A percentile compares a stretch with the other conserved stretches of the same genome.
These are phyloP conservation scores for Magnusiomyces tetraspermus DNA, from an alignment of 1,139 yeast species.

Conservation along the genomic window DNA sequence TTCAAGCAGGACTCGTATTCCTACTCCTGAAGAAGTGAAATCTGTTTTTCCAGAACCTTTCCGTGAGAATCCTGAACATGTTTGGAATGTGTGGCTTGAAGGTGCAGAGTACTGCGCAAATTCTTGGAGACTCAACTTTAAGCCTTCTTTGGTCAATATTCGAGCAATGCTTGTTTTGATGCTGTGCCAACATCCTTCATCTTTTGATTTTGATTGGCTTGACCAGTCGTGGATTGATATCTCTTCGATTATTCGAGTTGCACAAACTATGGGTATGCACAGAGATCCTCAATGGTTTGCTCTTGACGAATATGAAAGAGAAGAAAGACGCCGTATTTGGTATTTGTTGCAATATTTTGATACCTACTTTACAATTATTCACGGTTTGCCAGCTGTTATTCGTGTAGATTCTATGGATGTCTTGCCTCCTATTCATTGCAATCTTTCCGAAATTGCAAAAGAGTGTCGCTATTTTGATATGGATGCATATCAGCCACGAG, in stretches of 20 bases:
- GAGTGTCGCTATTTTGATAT: not conserved
- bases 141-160: slow-evolving; percentile 28
- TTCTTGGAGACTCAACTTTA: slow-evolving; percentile 27
- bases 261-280: slow-evolving; percentile 31
- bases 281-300: slow-evolving; percentile 32
- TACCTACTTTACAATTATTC: slow-evolving; percentile 24
- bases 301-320: slow-evolving; percentile 28
- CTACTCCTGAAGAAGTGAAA: not conserved
- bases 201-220: slow-evolving; percentile 22
- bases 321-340: slow-evolving; percentile 30
- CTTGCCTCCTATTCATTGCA: not conserved
- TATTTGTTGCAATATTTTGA: slow-evolving; percentile 24
- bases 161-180: slow-evolving; percentile 29
- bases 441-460: not conserved
- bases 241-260: slow-evolving; percentile 25
- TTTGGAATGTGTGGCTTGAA: slow-evolving; percentile 26
- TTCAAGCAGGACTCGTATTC: too few relatives aligned
- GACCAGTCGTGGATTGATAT: slow-evolving; percentile 26
- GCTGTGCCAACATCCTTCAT: slow-evolving; percentile 21
- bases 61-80: slow-evolving; percentile 18
- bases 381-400: slow-evolving; percentile 29
- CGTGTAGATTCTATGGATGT: slow-evolving; percentile 24
- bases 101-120: slow-evolving; percentile 28
- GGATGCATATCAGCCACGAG: not conserved
- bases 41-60: slow-evolving; percentile 14